phyloP scores from a whole-genome alignment of 2,329 filamentous ascomycete genomes.

The Botryotinia convoluta region DNA sequence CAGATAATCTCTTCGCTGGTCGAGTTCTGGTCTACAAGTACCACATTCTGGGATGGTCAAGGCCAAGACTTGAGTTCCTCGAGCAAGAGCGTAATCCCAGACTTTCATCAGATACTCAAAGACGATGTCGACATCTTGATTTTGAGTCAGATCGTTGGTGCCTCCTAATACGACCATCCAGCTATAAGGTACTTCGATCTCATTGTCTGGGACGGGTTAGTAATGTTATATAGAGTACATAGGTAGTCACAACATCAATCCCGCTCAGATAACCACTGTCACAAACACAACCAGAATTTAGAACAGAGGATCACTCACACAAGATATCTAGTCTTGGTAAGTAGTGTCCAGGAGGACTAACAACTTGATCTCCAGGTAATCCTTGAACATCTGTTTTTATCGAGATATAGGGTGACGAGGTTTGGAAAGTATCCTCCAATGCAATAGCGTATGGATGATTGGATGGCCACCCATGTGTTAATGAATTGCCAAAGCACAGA shows the following conservation, averaged over 20 bases:
- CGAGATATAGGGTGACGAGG: constrained; percentile 45
- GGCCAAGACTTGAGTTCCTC: constrained; percentile 56
- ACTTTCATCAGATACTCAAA: constrained; percentile 48
- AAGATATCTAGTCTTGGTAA: constrained; percentile 33
- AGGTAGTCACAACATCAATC: neutral
- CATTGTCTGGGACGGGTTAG: constrained; percentile 23
- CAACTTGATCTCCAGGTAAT: constrained; percentile 51
- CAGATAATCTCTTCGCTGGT: constrained; percentile 44
- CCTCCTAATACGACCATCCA: constrained; percentile 64
- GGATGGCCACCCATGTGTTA: constrained; percentile 54
- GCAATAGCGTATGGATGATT: constrained; percentile 54
- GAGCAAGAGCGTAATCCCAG: constrained; percentile 51
- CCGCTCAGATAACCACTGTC: neutral
- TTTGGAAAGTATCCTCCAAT: constrained; percentile 48
- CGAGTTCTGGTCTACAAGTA: constrained; percentile 33
- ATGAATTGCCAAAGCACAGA: constrained; percentile 39
- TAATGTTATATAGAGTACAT: neutral
- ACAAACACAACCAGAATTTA: neutral
- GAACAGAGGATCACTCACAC: constrained; percentile 38
- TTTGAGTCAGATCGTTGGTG: constrained; percentile 58
- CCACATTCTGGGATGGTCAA: constrained; percentile 59
- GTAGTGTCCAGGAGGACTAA: constrained; percentile 33
- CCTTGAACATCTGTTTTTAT: constrained; percentile 49
- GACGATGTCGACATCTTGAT: constrained; percentile 42
- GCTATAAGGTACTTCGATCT: constrained; percentile 41